Evolutionary conservation across 768 basidiomycete species (phyloP).

Genomic region (Chiua virens): DNA sequence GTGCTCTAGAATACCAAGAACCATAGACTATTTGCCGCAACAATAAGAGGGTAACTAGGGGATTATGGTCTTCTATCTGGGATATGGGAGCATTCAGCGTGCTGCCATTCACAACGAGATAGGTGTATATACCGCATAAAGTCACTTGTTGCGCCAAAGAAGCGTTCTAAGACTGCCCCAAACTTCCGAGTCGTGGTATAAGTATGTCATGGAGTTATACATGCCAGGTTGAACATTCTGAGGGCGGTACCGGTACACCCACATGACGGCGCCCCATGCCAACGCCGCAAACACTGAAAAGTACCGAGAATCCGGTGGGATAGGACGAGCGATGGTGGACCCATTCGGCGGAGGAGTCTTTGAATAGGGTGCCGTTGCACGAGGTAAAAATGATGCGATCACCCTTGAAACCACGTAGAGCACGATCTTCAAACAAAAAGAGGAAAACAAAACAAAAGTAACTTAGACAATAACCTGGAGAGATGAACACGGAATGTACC

Average conservation of each 20-base stretch:
- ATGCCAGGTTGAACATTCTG: conserved; percentile 96
- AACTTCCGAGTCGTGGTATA: conserved; percentile 89
- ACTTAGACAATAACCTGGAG: background rate
- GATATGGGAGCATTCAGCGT: background rate
- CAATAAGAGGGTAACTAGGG: conserved; percentile 22
- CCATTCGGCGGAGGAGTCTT: conserved; percentile 41
- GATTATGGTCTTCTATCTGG: conserved; percentile 7
- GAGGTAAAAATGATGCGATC: conserved; percentile 87
- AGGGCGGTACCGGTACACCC: conserved; percentile 82
- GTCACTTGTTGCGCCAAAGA: conserved; percentile 85
- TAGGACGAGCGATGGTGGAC: conserved; percentile 53
- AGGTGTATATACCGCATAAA: conserved; percentile 6
- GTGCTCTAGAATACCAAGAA: conserved; percentile 52
- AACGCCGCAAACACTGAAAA: conserved; percentile 88
- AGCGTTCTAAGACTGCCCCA: conserved; percentile 84
- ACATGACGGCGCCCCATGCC: conserved; percentile 97
- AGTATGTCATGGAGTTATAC: conserved; percentile 94
- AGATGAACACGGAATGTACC: conserved; percentile 45
- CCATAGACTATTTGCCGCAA: conserved; percentile 45
- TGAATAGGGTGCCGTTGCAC: conserved; percentile 58
- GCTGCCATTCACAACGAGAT: background rate
- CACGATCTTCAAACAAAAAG: conserved; percentile 65
- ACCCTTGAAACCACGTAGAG: conserved; percentile 94
- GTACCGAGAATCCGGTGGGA: conserved; percentile 81
- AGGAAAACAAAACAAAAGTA: background rate